phyloP scores from a whole-genome alignment of 192 early-diverging fungal species.

The Backusella tuberculispora region DNA sequence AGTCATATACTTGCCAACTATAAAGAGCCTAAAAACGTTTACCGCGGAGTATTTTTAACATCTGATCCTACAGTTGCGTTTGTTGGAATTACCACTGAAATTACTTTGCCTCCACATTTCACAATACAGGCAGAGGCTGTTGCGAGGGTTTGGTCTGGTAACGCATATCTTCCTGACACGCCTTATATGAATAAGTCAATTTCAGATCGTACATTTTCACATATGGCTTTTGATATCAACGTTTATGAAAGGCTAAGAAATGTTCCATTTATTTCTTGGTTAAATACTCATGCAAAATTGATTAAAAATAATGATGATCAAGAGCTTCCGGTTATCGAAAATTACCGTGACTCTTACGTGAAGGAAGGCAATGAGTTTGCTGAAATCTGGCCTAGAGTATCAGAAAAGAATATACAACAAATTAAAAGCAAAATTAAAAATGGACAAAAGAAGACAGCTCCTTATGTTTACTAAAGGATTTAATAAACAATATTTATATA shows the following conservation, averaged over 20 bases:
- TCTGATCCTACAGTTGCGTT: constrained; percentile 36
- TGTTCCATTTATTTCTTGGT: constrained; percentile 15
- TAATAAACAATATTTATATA: background rate
- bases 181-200: constrained; percentile 14
- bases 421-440: background rate
- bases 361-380: background rate
- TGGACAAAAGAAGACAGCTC: background rate
- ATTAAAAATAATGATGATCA: background rate
- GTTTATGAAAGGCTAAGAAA: constrained; percentile 1
- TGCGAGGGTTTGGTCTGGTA: constrained; percentile 29
- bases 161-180: constrained; percentile 22
- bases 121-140: constrained; percentile 21
- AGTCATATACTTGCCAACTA: background rate
- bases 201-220: background rate
- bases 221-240: background rate
- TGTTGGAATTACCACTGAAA: constrained; percentile 8
- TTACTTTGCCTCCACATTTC: constrained; percentile 14
- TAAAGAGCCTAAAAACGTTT: constrained; percentile 20
- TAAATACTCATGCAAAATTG: constrained; percentile 24
- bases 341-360: background rate
- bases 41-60: constrained; percentile 18
- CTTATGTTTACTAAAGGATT: background rate
- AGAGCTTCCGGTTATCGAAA: background rate
- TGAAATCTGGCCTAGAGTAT: background rate
- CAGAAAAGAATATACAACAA: background rate